These are phyloP conservation scores for Metschnikowia kunwiensis DNA, from an alignment of 805 yeast genomes.

Conservation along the genomic window DNA sequence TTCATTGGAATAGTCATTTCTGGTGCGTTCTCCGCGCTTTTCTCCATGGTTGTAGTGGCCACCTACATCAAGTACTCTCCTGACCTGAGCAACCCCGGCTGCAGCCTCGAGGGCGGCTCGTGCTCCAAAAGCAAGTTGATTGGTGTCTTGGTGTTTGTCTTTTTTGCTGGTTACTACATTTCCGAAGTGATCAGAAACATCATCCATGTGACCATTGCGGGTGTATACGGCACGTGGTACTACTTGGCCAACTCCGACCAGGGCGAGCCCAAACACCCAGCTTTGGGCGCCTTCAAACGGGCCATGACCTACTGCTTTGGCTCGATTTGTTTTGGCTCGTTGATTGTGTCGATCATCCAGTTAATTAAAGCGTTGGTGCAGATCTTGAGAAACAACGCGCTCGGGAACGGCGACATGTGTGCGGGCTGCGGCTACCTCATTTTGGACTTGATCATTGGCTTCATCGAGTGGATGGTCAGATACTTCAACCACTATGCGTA, in stretches of 20 bases:
- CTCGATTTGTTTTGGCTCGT: conserved; percentile 81
- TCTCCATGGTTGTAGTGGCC: conserved; percentile 66
- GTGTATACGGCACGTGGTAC: conserved; percentile 90
- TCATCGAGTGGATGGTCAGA: conserved; percentile 74
- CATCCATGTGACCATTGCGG: conserved; percentile 77
- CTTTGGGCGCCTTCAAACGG: conserved; percentile 73
- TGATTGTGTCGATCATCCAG: conserved; percentile 70
- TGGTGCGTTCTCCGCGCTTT: conserved; percentile 62
- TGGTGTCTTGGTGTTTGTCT: conserved; percentile 67
- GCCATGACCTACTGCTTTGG: conserved; percentile 87
- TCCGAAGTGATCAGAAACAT: conserved; percentile 80
- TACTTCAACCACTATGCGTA: conserved; percentile 91
- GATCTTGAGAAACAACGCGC: conserved; percentile 50
- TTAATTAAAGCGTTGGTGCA: conserved; percentile 55
- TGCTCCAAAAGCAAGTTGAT: conserved; percentile 59
- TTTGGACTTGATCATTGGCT: conserved; percentile 56
- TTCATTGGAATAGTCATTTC: conserved; percentile 56
- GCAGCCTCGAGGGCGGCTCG: conserved; percentile 49
- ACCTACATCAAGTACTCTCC: conserved; percentile 77
- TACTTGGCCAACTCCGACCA: conserved; percentile 72
- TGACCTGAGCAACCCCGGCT: conserved; percentile 48
- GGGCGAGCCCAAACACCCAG: conserved; percentile 77
- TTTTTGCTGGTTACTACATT: conserved; percentile 80
- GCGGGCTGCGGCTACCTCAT: conserved; percentile 52
- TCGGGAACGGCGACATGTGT: conserved; percentile 49